These are phyloP conservation scores for Penicillium paneum DNA, from an alignment of 2,329 filamentous ascomycete species.

Conservation along the genomic window DNA sequence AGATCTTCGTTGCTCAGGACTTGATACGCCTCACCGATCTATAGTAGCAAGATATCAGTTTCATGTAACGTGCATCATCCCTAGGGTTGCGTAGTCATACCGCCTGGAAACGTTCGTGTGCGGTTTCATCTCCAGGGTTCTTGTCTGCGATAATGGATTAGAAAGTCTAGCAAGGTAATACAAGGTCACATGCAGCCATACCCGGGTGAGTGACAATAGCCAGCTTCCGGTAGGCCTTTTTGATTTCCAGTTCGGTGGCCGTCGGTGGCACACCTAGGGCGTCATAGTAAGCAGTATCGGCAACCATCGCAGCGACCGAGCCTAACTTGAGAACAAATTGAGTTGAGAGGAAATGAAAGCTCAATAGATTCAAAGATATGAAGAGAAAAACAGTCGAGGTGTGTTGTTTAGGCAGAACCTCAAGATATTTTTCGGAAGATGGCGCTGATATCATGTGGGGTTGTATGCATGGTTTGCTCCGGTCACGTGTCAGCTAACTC, in stretches of 20 bases:
- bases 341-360: neutral
- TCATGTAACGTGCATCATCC: neutral
- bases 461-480: slow-evolving; percentile 5
- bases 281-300: slow-evolving; percentile 86
- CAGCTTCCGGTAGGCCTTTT: slow-evolving; percentile 92
- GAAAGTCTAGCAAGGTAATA: neutral
- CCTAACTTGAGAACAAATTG: neutral
- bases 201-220: slow-evolving; percentile 91
- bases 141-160: slow-evolving; percentile 63
- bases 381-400: neutral
- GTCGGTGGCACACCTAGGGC: slow-evolving; percentile 78
- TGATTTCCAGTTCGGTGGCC: slow-evolving; percentile 88
- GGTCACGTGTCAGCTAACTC: slow-evolving; percentile 9
- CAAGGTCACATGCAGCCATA: slow-evolving; percentile 37
- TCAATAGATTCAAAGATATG: neutral
- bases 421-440: slow-evolving; percentile 6
- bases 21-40: slow-evolving; percentile 69
- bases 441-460: slow-evolving; percentile 13
- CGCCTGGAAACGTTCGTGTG: slow-evolving; percentile 89
- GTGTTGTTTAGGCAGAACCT: slow-evolving; percentile 25
- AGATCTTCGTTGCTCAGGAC: slow-evolving; percentile 83
- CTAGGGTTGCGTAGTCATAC: slow-evolving; percentile 47
- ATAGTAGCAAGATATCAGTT: slow-evolving; percentile 16
- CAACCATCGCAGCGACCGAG: slow-evolving; percentile 61
- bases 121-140: slow-evolving; percentile 92